Conservation (phyloP, 2,329 filamentous ascomycete species). For the Aspergillus sp. region DNA sequence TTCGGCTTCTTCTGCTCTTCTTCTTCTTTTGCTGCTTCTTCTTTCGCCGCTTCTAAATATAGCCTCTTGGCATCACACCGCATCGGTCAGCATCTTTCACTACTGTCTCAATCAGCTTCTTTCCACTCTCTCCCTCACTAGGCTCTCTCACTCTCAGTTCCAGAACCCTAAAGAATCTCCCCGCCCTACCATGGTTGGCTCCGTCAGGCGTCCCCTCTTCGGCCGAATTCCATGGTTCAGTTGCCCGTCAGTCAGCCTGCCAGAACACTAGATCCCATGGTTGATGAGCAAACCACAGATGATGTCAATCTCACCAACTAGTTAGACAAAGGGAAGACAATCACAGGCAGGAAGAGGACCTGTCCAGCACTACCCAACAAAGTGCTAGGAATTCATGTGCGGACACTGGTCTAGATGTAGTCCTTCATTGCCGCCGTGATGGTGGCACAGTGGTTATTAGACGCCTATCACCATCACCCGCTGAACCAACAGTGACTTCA, state of each 20-base stretch:
- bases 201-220: too few relatives aligned
- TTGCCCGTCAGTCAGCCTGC: neutral
- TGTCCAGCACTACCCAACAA: neutral
- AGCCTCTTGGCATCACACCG: conserved; percentile 10
- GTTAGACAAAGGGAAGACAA: neutral
- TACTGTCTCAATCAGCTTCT: neutral
- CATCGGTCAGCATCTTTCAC: neutral
- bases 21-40: too few relatives aligned
- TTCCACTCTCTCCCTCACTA: neutral
- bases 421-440: neutral
- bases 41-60: conserved; percentile 3
- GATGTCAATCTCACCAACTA: too few relatives aligned
- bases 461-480: neutral
- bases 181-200: too few relatives aligned
- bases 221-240: too few relatives aligned
- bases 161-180: neutral
- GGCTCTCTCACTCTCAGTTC: neutral
- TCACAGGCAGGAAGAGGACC: neutral
- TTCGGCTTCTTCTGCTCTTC: too few relatives aligned
- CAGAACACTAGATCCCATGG: neutral
- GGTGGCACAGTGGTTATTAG: neutral
- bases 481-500: neutral
- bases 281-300: too few relatives aligned
- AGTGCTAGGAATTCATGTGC: neutral
- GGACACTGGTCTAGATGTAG: neutral